Base-by-base conservation (phyloP, 768 basidiomycete genomes). In the Lepiota subincarnata region DNA sequence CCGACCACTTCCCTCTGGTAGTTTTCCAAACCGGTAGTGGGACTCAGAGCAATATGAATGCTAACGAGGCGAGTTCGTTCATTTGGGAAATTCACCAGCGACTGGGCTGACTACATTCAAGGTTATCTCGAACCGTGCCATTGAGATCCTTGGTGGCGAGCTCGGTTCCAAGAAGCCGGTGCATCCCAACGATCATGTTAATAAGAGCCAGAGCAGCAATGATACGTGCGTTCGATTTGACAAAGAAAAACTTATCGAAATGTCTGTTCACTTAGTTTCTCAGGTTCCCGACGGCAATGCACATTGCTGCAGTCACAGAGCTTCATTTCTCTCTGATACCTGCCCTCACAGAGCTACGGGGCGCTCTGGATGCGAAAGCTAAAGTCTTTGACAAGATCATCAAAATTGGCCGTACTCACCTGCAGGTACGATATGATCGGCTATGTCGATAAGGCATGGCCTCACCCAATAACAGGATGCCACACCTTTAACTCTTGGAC, bases 1-100 rank as follows among this genome's bases (percentile, higher is more conserved):
- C 87, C 18, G 94, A 94, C 60, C 90, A 99, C 72, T 99, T 99
- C 75, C 97, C 97, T 20, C 76, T 99, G 36, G 97, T 99, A 35
- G 95, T 99, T 38, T 99, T 98, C 82, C 97, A 99, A 72, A 99
- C 97, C 19, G 97, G 97, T 55, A 95, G 92, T 52, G 97, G 97
- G 16, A 99, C 97, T 1, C 97, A 99, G 70, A 95, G 90, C 66
- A 99, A 99, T 76, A 99, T 99, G 97, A 99, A 92, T 69, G 92
- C 83, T 56, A 99, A 99, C 68, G 97, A 99, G 82, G 92, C 88
- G 18, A 26, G 34, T 40, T 6, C 11, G 6, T 12, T 38, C 55
- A 11, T 28, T 57, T 48, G 38, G 36, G 34, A 11, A n/a, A 20
- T 37, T 14, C 19, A 13, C 2, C 12, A 38, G 16, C 19, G 12